phyloP scores from a whole-genome alignment of 306 rosid genomes.

The Trichosanthes truncata region DNA sequence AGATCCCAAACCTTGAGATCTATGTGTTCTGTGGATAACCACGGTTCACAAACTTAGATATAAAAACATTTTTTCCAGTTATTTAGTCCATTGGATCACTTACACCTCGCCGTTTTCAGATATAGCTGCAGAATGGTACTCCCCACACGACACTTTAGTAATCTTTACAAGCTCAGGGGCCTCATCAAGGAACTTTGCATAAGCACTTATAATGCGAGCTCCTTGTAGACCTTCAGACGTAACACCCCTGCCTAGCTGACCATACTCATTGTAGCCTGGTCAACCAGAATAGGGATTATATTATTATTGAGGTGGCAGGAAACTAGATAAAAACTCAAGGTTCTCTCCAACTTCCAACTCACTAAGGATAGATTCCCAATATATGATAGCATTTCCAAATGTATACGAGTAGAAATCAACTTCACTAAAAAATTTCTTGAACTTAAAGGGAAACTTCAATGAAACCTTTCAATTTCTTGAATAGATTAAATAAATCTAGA shows the following conservation, averaged over 20 bases:
- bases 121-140: constrained; percentile 89
- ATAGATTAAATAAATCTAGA: not conserved
- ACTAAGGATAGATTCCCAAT: constrained; percentile 5
- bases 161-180: constrained; percentile 90
- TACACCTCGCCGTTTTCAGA: constrained; percentile 94
- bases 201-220: constrained; percentile 65
- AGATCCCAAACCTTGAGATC: constrained; percentile 21
- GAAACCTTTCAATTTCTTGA: not conserved
- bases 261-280: constrained; percentile 94
- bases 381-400: not conserved
- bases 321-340: constrained; percentile 15
- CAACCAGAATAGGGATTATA: constrained; percentile 38
- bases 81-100: constrained; percentile 64
- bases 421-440: not conserved
- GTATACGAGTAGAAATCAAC: not conserved
- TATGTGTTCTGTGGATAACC: constrained; percentile 57
- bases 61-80: constrained; percentile 51
- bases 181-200: constrained; percentile 86
- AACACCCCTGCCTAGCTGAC: constrained; percentile 97
- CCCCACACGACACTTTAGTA: constrained; percentile 92
- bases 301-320: constrained; percentile 20
- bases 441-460: not conserved
- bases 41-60: constrained; percentile 46
- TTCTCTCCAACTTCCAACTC: constrained; percentile 12
- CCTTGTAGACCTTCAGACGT: constrained; percentile 91